Evolutionary conservation across 139 green algal species (phyloP).

Genomic region (Pleodorina starrii): DNA sequence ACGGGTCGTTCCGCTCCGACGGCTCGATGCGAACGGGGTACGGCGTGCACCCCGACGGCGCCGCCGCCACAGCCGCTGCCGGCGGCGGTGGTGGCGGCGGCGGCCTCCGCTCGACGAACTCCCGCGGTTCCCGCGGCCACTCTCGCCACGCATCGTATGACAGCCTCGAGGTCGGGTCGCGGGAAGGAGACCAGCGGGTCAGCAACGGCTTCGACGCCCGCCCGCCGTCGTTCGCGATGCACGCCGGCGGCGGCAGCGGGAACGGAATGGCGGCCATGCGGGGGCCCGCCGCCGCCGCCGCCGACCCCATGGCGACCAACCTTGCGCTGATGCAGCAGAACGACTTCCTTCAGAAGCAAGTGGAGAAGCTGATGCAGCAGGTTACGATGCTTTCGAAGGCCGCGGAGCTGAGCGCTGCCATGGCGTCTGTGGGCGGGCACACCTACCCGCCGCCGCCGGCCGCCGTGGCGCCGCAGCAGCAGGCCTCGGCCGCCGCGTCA

Average conservation of each 20-base stretch:
- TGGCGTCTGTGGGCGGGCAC: background rate
- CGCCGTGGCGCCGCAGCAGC: background rate
- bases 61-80: background rate
- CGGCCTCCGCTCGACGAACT: background rate
- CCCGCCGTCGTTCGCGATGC: background rate
- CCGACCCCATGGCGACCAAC: background rate
- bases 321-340: conserved; percentile 38
- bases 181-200: background rate
- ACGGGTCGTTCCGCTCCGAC: background rate
- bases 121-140: conserved; percentile 28
- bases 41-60: background rate
- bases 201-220: background rate
- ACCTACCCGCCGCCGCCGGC: background rate
- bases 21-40: background rate
- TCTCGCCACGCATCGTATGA: conserved; percentile 38
- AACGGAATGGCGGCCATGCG: too few species aligned
- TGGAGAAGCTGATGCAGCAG: conserved; percentile 28
- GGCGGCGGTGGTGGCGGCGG: background rate
- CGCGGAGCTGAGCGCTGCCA: background rate
- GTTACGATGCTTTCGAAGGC: conserved; percentile 15
- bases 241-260: background rate
- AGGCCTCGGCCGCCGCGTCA: background rate
- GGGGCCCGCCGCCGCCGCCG: background rate
- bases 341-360: conserved; percentile 9
- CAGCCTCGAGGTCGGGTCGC: background rate